phyloP scores from a whole-genome alignment of 768 basidiomycete genomes.

The Pleurotus pulmonarius region DNA sequence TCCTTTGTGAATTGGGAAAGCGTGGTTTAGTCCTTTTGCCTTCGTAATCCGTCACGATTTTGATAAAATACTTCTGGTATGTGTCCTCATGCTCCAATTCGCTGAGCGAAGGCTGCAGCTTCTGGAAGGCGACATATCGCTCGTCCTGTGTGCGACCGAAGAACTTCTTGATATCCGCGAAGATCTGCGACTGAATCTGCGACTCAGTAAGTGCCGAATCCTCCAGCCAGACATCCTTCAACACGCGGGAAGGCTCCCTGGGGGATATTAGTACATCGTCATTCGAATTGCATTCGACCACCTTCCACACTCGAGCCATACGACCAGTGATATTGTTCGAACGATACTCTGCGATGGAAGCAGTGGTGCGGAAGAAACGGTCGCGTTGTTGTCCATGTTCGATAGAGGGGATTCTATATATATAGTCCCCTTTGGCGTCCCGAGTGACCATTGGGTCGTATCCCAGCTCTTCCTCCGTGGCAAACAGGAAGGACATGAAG shows the following conservation, averaged over 20 bases:
- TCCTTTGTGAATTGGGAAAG: too few species aligned
- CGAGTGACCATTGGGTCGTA: constrained; percentile 6
- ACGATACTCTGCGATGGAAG: neutral
- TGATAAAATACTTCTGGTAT: too few species aligned
- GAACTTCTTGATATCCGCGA: neutral
- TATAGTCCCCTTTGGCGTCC: neutral
- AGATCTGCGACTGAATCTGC: constrained; percentile 14
- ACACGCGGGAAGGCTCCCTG: neutral
- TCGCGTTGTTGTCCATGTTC: neutral
- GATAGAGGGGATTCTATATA: neutral
- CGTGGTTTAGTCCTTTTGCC: too few species aligned
- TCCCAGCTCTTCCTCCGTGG: constrained; percentile 14
- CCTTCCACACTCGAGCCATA: constrained; percentile 12
- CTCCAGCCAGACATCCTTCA: constrained; percentile 20
- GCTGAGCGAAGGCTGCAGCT: too few species aligned
- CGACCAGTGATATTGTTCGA: constrained; percentile 6
- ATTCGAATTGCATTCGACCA: neutral
- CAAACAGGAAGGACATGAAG: constrained; percentile 16
- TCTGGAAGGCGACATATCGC: too few species aligned
- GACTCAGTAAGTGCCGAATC: constrained; percentile 5
- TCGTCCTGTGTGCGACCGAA: neutral
- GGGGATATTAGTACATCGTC: neutral
- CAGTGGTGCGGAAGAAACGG: neutral
- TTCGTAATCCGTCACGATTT: too few species aligned
- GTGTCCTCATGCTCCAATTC: too few species aligned